A percentile compares a stretch with the other conserved stretches of the same genome.
phyloP scores from a whole-genome alignment of 306 rosid genomes.

The Trichosanthes cucumerina region DNA sequence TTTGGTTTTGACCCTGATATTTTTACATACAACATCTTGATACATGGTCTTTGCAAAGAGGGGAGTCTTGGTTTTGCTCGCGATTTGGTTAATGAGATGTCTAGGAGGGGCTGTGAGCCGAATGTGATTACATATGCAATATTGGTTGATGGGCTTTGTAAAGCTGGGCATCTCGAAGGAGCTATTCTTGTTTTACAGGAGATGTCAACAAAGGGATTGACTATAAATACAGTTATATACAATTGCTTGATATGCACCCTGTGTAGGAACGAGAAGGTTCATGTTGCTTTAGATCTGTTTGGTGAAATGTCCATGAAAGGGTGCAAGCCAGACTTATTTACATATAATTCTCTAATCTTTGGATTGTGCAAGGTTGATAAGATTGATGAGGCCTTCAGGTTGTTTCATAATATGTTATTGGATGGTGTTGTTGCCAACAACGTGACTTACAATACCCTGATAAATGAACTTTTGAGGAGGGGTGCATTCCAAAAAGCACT shows the following conservation, averaged over 20 bases:
- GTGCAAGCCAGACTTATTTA: conserved; percentile 72
- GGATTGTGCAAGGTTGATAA: conserved; percentile 57
- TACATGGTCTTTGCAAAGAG: conserved; percentile 68
- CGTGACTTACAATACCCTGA: conserved; percentile 72
- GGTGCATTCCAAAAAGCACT: conserved; percentile 55
- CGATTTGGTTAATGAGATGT: conserved; percentile 55
- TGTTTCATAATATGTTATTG: conserved; percentile 63
- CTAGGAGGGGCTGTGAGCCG: conserved; percentile 51
- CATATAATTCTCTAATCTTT: conserved; percentile 64
- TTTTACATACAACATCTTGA: conserved; percentile 66
- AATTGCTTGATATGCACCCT: conserved; percentile 61
- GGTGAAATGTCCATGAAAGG: conserved; percentile 57
- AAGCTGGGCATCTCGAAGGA: conserved; percentile 50
- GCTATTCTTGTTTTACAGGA: conserved; percentile 45
- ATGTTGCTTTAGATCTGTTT: conserved; percentile 47
- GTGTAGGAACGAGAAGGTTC: conserved; percentile 48
- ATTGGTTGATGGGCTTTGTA: conserved; percentile 66
- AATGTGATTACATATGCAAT: conserved; percentile 71
- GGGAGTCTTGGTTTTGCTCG: conserved; percentile 56
- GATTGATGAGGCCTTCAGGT: conserved; percentile 55
- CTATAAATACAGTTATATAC: conserved; percentile 63
- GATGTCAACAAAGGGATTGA: conserved; percentile 59
- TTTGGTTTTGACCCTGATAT: conserved; percentile 59
- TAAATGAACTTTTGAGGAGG: conserved; percentile 49
- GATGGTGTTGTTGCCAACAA: conserved; percentile 86